These are phyloP conservation scores for Diaporthe citrichinensis DNA, from an alignment of 2,329 filamentous ascomycete species.

Conservation along the genomic window DNA sequence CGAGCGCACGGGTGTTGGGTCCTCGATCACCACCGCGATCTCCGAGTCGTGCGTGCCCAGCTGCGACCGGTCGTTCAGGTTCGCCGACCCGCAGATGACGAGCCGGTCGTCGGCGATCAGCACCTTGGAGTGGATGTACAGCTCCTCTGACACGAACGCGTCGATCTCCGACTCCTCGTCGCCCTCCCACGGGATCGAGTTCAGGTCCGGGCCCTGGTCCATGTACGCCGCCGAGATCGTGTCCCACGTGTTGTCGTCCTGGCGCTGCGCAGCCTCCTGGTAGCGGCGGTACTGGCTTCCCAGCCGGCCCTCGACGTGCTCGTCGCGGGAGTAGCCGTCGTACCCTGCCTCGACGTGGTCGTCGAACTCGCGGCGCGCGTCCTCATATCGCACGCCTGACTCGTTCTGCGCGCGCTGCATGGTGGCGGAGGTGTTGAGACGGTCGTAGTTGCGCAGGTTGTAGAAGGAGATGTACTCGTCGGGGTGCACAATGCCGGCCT, in stretches of 20 bases:
- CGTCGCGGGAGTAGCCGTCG: constrained; percentile 53
- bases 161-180: constrained; percentile 81
- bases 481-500: constrained; percentile 76
- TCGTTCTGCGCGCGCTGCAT: constrained; percentile 73
- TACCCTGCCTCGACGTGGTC: constrained; percentile 66
- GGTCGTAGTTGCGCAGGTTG: constrained; percentile 87
- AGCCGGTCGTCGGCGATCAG: constrained; percentile 90
- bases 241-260: constrained; percentile 75
- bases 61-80: constrained; percentile 92
- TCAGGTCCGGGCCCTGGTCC: constrained; percentile 80
- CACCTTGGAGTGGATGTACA: constrained; percentile 95
- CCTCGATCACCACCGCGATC: constrained; percentile 89
- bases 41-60: constrained; percentile 94
- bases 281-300: constrained; percentile 75
- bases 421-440: constrained; percentile 78
- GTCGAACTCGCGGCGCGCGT: constrained; percentile 75
- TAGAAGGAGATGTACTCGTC: constrained; percentile 85
- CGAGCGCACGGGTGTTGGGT: constrained; percentile 77
- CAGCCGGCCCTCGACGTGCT: constrained; percentile 48
- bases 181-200: constrained; percentile 79
- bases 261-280: constrained; percentile 75
- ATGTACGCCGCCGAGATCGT: constrained; percentile 87
- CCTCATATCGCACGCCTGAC: constrained; percentile 77
- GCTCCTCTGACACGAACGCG: constrained; percentile 94
- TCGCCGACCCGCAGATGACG: constrained; percentile 88